These are phyloP conservation scores for Fusarium armeniacum DNA, from an alignment of 2,329 filamentous ascomycete genomes.

Conservation along the genomic window DNA sequence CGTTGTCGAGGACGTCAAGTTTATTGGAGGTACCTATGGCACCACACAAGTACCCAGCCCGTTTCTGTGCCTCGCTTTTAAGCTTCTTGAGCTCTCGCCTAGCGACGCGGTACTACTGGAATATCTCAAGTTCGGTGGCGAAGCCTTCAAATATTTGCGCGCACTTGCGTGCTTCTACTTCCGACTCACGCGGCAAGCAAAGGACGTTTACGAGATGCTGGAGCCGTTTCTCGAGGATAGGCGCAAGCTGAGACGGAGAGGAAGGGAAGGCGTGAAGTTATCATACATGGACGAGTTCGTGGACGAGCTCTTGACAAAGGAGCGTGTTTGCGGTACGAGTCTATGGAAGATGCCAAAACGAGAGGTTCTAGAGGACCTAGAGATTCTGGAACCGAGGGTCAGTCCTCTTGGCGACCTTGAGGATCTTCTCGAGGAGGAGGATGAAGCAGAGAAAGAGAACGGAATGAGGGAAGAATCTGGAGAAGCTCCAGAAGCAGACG, in stretches of 20 bases:
- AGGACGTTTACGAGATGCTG: constrained; percentile 82
- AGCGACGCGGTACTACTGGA: constrained; percentile 82
- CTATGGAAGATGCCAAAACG: constrained; percentile 91
- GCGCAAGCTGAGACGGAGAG: constrained; percentile 84
- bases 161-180: constrained; percentile 94
- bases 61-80: constrained; percentile 95
- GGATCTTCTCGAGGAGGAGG: constrained; percentile 74
- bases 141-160: constrained; percentile 87
- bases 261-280: constrained; percentile 79
- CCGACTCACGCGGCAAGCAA: constrained; percentile 85
- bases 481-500: constrained; percentile 53
- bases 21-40: constrained; percentile 90
- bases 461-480: constrained; percentile 59
- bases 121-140: constrained; percentile 82
- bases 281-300: constrained; percentile 93
- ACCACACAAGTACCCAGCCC: constrained; percentile 87
- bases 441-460: constrained; percentile 58
- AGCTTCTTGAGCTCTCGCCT: constrained; percentile 89
- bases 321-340: constrained; percentile 90
- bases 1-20: constrained; percentile 83
- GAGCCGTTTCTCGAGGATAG: constrained; percentile 87
- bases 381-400: constrained; percentile 85
- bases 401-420: constrained; percentile 88
- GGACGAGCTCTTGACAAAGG: constrained; percentile 90
- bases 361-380: constrained; percentile 87